A percentile compares a stretch with the other conserved stretches of the same genome.
These are phyloP conservation scores for Kwoniella shivajii DNA, from an alignment of 1,284 basidiomycete genomes.

Conservation along the genomic window DNA sequence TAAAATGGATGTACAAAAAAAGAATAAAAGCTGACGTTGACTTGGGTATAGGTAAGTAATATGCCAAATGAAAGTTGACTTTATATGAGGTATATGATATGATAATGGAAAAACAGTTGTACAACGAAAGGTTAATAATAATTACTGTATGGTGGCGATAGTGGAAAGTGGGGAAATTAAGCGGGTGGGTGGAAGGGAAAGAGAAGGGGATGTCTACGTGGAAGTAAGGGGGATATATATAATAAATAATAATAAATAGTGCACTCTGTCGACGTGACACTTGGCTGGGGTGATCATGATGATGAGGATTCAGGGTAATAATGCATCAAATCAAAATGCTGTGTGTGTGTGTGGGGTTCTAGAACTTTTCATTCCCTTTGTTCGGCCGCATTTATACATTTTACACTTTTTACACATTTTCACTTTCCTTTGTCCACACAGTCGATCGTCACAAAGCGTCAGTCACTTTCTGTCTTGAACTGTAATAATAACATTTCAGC, in stretches of 20 bases:
- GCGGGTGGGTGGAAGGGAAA: background rate
- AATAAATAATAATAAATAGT: background rate
- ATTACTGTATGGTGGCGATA: slow-evolving; percentile 2
- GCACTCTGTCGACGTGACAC: background rate
- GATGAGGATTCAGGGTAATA: background rate
- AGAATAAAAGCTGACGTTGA: background rate
- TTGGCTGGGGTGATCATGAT: background rate
- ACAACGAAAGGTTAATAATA: slow-evolving; percentile 16
- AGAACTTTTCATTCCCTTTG: background rate
- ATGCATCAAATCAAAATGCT: too few relatives aligned
- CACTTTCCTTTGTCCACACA: too few relatives aligned
- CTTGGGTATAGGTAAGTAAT: background rate
- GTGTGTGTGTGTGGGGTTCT: too few relatives aligned
- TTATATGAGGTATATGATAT: background rate
- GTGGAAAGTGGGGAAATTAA: background rate
- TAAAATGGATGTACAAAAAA: slow-evolving; percentile 7
- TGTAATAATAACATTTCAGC: too few relatives aligned
- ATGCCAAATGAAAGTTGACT: background rate
- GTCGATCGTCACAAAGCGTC: too few relatives aligned
- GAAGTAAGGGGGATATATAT: slow-evolving; percentile 4
- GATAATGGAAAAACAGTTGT: slow-evolving; percentile 8
- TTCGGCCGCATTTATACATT: background rate
- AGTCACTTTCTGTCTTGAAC: too few relatives aligned
- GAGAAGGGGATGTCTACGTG: slow-evolving; percentile 9
- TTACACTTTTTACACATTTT: too few relatives aligned